Evolutionary conservation across 768 basidiomycete species (phyloP), one percentile per base, ranked within the genome.

Genomic region (Favolaschia claudopus): DNA sequence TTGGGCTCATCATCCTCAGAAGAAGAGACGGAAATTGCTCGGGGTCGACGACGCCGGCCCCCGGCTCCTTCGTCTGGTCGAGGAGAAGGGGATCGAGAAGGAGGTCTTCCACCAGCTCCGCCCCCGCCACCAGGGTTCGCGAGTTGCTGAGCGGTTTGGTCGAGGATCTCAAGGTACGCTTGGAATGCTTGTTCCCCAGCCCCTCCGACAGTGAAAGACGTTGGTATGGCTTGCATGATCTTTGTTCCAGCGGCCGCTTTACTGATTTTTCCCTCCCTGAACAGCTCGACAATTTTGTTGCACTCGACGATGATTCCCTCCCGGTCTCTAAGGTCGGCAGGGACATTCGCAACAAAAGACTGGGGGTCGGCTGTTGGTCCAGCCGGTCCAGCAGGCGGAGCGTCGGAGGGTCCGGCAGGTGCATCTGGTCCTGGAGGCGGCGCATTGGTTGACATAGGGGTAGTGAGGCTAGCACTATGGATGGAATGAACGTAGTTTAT

Each of bases 391-490:
- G n/a, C n/a, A n/a, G n/a, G n/a, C n/a, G n/a, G n/a, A n/a, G n/a
- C n/a, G n/a, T n/a, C n/a, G n/a, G n/a, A n/a, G n/a, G n/a, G n/a
- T n/a, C n/a, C n/a, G n/a, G n/a, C n/a, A n/a, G n/a, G n/a, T n/a
- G n/a, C n/a, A n/a, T n/a, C n/a, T n/a, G n/a, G n/a, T n/a, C n/a
- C n/a, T n/a, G n/a, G n/a, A n/a, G n/a, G n/a, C n/a, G n/a, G n/a
- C n/a, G n/a, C 50, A 52, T 52, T 29, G 19, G 20, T 32, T 52
- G 50, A 52, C 39, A 42, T 52, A 52, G 50, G 50, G 24, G 50
- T 4, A 1, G 8, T 20, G 39, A 49, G 15, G n/a, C n/a, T n/a
- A n/a, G n/a, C n/a, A n/a, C 20, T 31, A 33, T 42, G 50, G 38
- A 52, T 52, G 36, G 37, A 39, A 39, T 27, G 17, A 10, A 20